Base-by-base conservation (phyloP, 75 land plant genomes). In the Selaginella tamariscina region DNA sequence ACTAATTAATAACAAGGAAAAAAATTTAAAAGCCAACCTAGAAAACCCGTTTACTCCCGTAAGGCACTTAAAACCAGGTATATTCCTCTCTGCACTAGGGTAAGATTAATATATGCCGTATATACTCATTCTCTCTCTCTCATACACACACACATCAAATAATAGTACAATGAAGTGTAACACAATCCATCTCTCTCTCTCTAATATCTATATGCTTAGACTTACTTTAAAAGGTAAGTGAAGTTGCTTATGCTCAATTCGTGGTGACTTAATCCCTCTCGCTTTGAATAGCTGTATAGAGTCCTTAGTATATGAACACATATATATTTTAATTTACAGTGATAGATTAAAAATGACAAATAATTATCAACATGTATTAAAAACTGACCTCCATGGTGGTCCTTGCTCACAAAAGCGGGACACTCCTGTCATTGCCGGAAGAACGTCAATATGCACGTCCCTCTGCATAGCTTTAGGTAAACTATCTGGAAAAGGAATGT, bases 381-480 rank as follows among this genome's bases (percentile, higher is more conserved):
- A 68, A 23, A 27, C 27, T 31, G n/a, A 91, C 97, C 97, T 87
- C 98, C 98, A 94, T 33, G 86, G 87, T 39, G 71, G 54, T 68
- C 67, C 75, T 33, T 68, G 75, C 66, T 94, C 96, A 74, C 85
- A 90, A 65, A 90, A 94, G 29, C 86, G 88, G 22, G 98, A 89
- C 68, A 94, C 77, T 27, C 98, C 98, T 80, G 89, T 94, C 82
- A 94, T 94, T 68, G 98, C 98, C 23, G 98, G 78, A 72, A 85
- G 82, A n/a, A 85, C 15, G 69, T 87, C 98, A 76, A 94, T 83
- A 70, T 94, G 98, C 39, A 90, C 87, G 67, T 70, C 65, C 65
- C 75, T 54, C 57, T 67, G 72, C 1, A 32, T 26, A 44, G 30
- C 39, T 62, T 27, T 65, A 28, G 26, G 49, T 39, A 5, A 5